Evolutionary conservation across 345 rosid species (phyloP).

Genomic region (Salix viminalis): DNA sequence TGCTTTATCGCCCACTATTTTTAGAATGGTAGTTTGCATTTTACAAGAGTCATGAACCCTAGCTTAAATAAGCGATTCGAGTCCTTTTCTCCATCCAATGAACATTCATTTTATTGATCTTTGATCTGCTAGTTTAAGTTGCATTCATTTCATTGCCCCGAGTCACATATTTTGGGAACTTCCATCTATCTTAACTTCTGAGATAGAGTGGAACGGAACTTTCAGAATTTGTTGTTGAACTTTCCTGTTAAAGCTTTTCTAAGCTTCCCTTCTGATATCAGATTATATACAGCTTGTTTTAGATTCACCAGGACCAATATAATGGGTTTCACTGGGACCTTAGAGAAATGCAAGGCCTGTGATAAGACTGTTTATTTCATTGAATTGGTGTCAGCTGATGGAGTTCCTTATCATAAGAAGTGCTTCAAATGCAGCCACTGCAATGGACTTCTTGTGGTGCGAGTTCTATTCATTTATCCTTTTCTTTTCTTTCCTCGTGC

Average conservation of each 20-base stretch:
- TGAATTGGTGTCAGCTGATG: conserved; percentile 74
- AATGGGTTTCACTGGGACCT: conserved; percentile 60
- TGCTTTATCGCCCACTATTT: background rate
- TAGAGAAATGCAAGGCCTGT: conserved; percentile 76
- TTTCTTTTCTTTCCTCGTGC: background rate
- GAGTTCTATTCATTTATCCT: background rate
- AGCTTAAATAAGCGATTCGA: background rate
- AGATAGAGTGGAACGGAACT: conserved; percentile 4
- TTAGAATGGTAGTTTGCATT: background rate
- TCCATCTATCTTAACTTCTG: conserved; percentile 11
- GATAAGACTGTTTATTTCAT: conserved; percentile 67
- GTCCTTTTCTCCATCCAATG: conserved; percentile 1
- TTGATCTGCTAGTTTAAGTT: background rate
- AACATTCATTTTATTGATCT: background rate
- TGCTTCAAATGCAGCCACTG: conserved; percentile 92
- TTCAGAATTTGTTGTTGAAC: background rate
- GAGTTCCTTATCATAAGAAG: conserved; percentile 68
- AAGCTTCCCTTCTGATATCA: background rate
- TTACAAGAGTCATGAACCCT: background rate
- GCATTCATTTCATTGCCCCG: no score
- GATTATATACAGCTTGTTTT: background rate
- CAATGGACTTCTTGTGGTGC: conserved; percentile 69
- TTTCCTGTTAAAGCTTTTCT: background rate
- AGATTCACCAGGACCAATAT: background rate
- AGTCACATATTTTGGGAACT: background rate